These are phyloP conservation scores for Bjerkandera adusta DNA, from an alignment of 1,284 basidiomycete species.

Conservation along the genomic window DNA sequence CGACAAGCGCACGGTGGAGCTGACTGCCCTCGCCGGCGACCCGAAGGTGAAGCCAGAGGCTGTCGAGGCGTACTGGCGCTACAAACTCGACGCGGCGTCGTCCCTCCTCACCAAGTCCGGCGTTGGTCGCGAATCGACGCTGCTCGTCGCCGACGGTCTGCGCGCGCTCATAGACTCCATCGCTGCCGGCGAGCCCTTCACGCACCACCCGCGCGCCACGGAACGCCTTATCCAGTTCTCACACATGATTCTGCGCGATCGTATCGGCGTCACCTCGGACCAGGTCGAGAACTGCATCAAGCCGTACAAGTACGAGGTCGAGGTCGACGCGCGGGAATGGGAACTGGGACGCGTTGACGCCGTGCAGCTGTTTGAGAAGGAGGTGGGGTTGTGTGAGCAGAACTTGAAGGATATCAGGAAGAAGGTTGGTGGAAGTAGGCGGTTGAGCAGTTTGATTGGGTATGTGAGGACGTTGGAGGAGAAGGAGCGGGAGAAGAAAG, in stretches of 20 bases:
- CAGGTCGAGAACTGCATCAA: constrained; percentile 99
- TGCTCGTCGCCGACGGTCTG: constrained; percentile 94
- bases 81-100: constrained; percentile 92
- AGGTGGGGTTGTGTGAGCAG: constrained; percentile 81
- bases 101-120: constrained; percentile 95
- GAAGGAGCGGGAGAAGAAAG: constrained; percentile 69
- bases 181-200: constrained; percentile 87
- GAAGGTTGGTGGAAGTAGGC: constrained; percentile 82
- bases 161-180: constrained; percentile 88
- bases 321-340: constrained; percentile 92
- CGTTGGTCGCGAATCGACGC: constrained; percentile 91
- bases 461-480: constrained; percentile 88
- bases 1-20: constrained; percentile 81
- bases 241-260: constrained; percentile 88
- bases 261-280: constrained; percentile 91
- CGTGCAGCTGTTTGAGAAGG: constrained; percentile 80
- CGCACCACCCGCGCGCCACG: constrained; percentile 83
- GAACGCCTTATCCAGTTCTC: constrained; percentile 91
- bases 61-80: constrained; percentile 91
- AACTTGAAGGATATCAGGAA: constrained; percentile 86
- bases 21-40: constrained; percentile 73
- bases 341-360: constrained; percentile 77
- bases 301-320: constrained; percentile 96
- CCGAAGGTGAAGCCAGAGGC: constrained; percentile 71
- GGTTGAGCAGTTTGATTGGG: constrained; percentile 74